Conservation (phyloP, 805 yeast species). For the Saccharomycopsis fermentans region DNA sequence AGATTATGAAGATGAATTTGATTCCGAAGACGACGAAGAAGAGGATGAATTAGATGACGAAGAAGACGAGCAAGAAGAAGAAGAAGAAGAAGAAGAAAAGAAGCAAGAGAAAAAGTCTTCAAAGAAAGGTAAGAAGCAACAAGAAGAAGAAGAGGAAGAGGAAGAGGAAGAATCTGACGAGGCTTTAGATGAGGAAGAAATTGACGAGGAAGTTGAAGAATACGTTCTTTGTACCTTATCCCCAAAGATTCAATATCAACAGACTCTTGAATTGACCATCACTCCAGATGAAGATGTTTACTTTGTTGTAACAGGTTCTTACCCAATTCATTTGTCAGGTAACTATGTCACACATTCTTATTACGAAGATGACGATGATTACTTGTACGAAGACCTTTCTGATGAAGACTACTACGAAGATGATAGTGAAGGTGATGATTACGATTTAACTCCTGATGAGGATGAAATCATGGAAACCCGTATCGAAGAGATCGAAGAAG, state of each 20-base stretch:
- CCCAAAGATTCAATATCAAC: conserved; percentile 80
- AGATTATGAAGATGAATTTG: conserved; percentile 32
- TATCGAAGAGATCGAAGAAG: conserved; percentile 61
- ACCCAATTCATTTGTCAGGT: conserved; percentile 86
- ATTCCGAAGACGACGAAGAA: conserved; percentile 10
- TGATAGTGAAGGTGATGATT: conserved; percentile 35
- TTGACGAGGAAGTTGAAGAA: conserved; percentile 73
- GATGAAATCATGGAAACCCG: conserved; percentile 60
- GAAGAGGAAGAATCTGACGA: conserved; percentile 41
- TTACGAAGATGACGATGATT: conserved; percentile 52
- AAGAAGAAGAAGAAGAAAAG: conserved; percentile 20
- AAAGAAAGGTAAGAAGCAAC: conserved; percentile 2
- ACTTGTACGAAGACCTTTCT: conserved; percentile 33
- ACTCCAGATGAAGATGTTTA: conserved; percentile 88
- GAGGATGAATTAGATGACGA: conserved; percentile 22
- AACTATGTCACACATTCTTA: conserved; percentile 95
- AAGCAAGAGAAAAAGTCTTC: conserved; percentile 21
- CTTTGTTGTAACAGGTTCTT: conserved; percentile 94
- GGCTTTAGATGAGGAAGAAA: conserved; percentile 44
- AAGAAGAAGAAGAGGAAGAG: conserved; percentile 27
- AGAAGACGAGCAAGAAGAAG: conserved; percentile 23
- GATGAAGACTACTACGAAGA: conserved; percentile 40
- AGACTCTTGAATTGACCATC: conserved; percentile 80
- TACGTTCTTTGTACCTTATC: conserved; percentile 81
- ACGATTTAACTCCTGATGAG: conserved; percentile 68